phyloP scores from a whole-genome alignment of 2,329 filamentous ascomycete species.

The Cladosporium sp. region DNA sequence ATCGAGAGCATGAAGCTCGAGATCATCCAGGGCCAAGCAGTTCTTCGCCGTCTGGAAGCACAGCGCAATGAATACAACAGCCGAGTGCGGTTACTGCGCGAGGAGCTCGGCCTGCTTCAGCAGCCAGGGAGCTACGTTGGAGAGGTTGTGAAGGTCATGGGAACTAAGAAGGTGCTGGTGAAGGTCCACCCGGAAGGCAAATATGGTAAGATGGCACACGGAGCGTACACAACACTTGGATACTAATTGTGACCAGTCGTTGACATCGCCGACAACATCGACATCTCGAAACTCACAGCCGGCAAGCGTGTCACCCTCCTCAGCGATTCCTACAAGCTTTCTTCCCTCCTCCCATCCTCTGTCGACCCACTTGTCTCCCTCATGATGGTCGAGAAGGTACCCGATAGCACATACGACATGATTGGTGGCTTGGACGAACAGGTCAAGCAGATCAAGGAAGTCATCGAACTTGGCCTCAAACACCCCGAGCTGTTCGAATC shows the following conservation, averaged over 20 bases:
- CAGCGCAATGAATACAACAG: slow-evolving; percentile 99
- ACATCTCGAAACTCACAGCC: slow-evolving; percentile 91
- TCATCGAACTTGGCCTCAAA: slow-evolving; percentile 97
- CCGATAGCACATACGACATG: slow-evolving; percentile 99
- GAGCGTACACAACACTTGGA: background rate
- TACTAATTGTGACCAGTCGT: slow-evolving; percentile 64
- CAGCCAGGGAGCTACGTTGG: slow-evolving; percentile 98
- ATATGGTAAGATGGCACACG: slow-evolving; percentile 71
- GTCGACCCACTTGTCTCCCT: slow-evolving; percentile 97
- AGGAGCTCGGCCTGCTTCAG: slow-evolving; percentile 93
- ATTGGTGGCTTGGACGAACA: slow-evolving; percentile 98
- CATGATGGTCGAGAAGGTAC: slow-evolving; percentile 99
- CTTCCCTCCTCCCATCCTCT: slow-evolving; percentile 96
- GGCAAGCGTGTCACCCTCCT: slow-evolving; percentile 96
- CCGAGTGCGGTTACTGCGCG: slow-evolving; percentile 85
- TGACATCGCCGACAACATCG: slow-evolving; percentile 90
- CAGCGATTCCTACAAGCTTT: slow-evolving; percentile 97
- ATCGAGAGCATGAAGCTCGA: slow-evolving; percentile 99
- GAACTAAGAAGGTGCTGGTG: slow-evolving; percentile 97
- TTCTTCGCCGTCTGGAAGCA: slow-evolving; percentile 89
- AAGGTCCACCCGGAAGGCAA: slow-evolving; percentile 99
- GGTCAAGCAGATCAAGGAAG: slow-evolving; percentile 99
- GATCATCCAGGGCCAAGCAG: slow-evolving; percentile 97
- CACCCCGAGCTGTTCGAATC: slow-evolving; percentile 98
- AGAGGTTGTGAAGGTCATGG: slow-evolving; percentile 99